A percentile compares a stretch with the other conserved stretches of the same genome.
Evolutionary conservation across 2,329 filamentous ascomycete genomes (phyloP).

Genomic region (Aspergillus ochraceoroseus): DNA sequence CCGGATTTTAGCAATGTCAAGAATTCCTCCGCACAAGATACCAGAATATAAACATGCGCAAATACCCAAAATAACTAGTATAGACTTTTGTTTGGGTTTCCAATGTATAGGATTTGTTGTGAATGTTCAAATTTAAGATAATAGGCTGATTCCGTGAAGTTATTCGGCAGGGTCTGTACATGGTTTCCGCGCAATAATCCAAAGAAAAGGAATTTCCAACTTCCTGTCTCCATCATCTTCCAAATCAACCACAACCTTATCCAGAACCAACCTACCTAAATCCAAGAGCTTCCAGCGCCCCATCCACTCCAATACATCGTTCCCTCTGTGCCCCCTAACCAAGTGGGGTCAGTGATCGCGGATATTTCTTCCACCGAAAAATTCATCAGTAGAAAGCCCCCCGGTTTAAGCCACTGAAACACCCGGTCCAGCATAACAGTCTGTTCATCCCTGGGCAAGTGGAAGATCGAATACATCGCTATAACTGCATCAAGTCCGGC

Average conservation of each 20-base stretch:
- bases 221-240: constrained; percentile 17
- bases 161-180: no score
- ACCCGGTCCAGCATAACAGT: constrained; percentile 44
- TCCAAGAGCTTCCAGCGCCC: constrained; percentile 33
- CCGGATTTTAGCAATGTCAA: no score
- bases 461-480: constrained; percentile 53
- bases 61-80: no score
- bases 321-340: constrained; percentile 30
- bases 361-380: constrained; percentile 34
- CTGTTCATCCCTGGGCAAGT: constrained; percentile 52
- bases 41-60: no score
- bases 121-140: no score
- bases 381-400: constrained; percentile 50
- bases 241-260: constrained; percentile 23
- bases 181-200: constrained; percentile 21
- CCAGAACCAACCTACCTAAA: constrained; percentile 21
- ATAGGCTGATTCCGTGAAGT: no score
- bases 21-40: no score
- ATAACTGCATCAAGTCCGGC: constrained; percentile 47
- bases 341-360: constrained; percentile 21
- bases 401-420: constrained; percentile 49
- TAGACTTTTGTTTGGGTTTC: no score
- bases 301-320: constrained; percentile 43
- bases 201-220: constrained; percentile 18
- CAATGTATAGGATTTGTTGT: no score